Base-by-base conservation (phyloP, 2,329 filamentous ascomycete species). In the Aureobasidium uvarum region DNA sequence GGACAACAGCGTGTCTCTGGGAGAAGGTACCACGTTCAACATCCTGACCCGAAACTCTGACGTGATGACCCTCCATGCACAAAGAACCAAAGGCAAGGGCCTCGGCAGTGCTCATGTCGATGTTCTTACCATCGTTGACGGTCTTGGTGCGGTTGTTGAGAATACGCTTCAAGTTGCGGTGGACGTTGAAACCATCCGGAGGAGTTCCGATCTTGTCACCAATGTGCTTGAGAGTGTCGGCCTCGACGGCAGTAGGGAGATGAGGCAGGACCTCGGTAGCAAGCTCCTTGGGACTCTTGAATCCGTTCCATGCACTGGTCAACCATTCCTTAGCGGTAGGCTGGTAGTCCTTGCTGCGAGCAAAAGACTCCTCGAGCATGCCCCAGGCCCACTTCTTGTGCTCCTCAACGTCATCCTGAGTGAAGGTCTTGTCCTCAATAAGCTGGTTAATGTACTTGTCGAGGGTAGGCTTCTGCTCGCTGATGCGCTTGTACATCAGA, bases 381-480 rank as follows among this genome's bases (percentile, higher is more conserved):
- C 91, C 91, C 95, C 94, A 99, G 67, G 98, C 95, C 95, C 95
- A 99, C 78, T 96, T 91, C 85, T 96, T 96, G 85, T 99, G 95
- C 84, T 99, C 95, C 66, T 99, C 94, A 67, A 99, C 89, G 76
- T 99, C 95, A 73, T 95, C 93, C 81, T 96, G 94, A 71, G 91
- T 96, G 81, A 99, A 99, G 63, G 91, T 96, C 72, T 93, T 92
- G 74, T 97, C 93, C 68, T 92, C 84, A 50, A 97, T 83, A 63
- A 99, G 88, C 83, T 96, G 91, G 74, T 96, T 86, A 71, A 95
- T 86, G 77, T 99, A 99, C 74, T 91, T 91, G 75, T 96, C 89
- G 67, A 99, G 88, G 76, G 95, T 91, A 52, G 89, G 87, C 69
- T 89, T 85, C 77, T 98, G 92, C 67, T 89, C 84, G 71, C 88